Evolutionary conservation across 1,139 yeast species (phyloP).

Genomic region (Pichia cactophila): DNA sequence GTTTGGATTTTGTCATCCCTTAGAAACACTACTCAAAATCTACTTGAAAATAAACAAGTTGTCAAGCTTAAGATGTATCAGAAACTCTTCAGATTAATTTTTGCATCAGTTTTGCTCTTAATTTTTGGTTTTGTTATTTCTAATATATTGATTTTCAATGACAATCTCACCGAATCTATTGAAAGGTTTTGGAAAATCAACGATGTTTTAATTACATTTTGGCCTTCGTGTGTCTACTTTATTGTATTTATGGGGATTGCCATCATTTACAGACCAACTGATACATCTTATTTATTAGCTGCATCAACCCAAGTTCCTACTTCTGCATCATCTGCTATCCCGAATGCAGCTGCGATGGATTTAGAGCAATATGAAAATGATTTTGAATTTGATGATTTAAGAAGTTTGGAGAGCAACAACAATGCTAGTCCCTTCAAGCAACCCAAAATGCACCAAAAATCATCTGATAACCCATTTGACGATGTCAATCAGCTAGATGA

Average conservation of each 20-base stretch:
- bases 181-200: constrained; percentile 91
- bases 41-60: constrained; percentile 82
- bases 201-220: constrained; percentile 82
- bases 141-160: constrained; percentile 63
- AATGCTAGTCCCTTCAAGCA: constrained; percentile 30
- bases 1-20: constrained; percentile 67
- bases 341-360: constrained; percentile 56
- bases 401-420: constrained; percentile 34
- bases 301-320: constrained; percentile 90
- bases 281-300: constrained; percentile 89
- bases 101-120: constrained; percentile 53
- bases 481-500: constrained; percentile 15
- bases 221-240: constrained; percentile 90
- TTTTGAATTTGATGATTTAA: constrained; percentile 68
- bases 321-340: constrained; percentile 61
- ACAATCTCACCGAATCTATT: constrained; percentile 67
- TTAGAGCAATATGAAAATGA: constrained; percentile 35
- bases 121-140: constrained; percentile 64
- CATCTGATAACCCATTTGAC: constrained; percentile 23
- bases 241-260: constrained; percentile 78
- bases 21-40: constrained; percentile 61
- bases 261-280: constrained; percentile 96
- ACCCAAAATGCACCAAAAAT: constrained; percentile 5
- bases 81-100: constrained; percentile 65
- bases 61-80: constrained; percentile 86